Percentiles rank a stretch among this genome's conserved stretches.
Conservation (phyloP, 495 filamentous ascomycete species). For the Aspergillus campestris region DNA sequence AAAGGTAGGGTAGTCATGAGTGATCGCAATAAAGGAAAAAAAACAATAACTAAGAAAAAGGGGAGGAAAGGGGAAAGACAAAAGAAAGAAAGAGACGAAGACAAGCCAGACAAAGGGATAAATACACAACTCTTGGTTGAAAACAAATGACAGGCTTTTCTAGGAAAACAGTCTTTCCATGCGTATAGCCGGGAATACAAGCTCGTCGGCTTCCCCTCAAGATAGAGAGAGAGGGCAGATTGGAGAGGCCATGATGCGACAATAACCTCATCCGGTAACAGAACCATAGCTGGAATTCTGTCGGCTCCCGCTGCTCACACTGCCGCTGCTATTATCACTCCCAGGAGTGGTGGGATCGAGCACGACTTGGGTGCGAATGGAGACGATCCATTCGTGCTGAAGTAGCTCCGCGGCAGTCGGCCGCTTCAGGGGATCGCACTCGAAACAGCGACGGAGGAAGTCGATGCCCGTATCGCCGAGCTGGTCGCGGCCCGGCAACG, state of each 20-base stretch:
- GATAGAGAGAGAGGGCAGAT: background rate
- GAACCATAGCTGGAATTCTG: conserved; percentile 29
- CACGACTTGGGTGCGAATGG: conserved; percentile 51
- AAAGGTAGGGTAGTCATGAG: background rate
- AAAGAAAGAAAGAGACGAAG: background rate
- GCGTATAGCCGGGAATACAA: too few species aligned
- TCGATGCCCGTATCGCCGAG: conserved; percentile 77
- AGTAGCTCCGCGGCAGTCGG: conserved; percentile 82
- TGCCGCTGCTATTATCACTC: conserved; percentile 28
- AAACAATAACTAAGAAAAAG: conserved; percentile 6
- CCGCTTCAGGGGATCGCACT: conserved; percentile 70
- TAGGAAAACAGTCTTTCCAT: too few species aligned
- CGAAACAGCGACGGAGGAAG: conserved; percentile 81
- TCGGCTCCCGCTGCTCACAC: conserved; percentile 22
- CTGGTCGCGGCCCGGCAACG: conserved; percentile 73
- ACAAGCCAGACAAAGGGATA: background rate
- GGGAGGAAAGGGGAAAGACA: conserved; percentile 1
- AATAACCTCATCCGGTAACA: background rate
- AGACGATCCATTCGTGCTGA: conserved; percentile 92
- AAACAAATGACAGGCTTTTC: too few species aligned
- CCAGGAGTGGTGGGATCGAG: conserved; percentile 43
- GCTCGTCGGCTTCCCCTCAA: background rate
- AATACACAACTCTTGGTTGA: too few species aligned
- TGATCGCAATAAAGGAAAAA: background rate
- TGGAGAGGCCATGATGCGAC: background rate